Base-by-base conservation (phyloP, 345 rosid genomes). In the Corchorus capsularis region DNA sequence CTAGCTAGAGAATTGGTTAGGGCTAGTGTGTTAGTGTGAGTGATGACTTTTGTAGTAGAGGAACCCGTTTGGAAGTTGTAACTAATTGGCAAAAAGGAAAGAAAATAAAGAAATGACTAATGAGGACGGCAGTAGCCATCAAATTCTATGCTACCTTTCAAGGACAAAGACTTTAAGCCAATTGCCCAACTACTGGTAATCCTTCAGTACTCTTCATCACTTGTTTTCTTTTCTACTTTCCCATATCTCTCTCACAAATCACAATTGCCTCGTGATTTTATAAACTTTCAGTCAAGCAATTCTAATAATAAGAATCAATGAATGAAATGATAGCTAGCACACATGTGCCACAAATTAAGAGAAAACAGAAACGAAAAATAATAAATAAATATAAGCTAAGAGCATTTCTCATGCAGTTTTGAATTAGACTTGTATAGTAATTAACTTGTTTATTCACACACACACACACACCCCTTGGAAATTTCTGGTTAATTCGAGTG, bases 61-160 rank as follows among this genome's bases (percentile, higher is more conserved):
- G 82, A 75, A 71, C 76, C 77, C 81, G 69, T 63, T 77, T 66
- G 71, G 74, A 74, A 71, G 86, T 69, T 82, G 84, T 61, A 84
- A 80, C 81, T 77, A 82, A 81, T 72, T 71, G 68, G 69, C 53
- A 39, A 45, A 56, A 49, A 12, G 47, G 12, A 34, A 75, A 34
- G 67, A 27, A 22, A 71, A 0, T 0, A 27, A 27, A 27, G 27
- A 27, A 70, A 41, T 52, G n/a, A n/a, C n/a, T n/a, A n/a, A n/a
- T n/a, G 35, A 65, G 57, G 73, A 78, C 8, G 56, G 32, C 15
- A 66, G 79, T 79, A 75, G 80, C 78, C 69, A 82, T 81, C 78
- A 63, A 75, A 50, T 57, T 45, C 71, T 45, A 32, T 32, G 13
- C 12, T 37, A 71, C 78, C 78, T 81, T 75, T 35, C n/a, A 66